Percentiles rank a stretch among this genome's conserved stretches.
These are phyloP conservation scores for Gracilaria domingensis DNA, from an alignment of 23 red algal genomes.

Conservation along the genomic window DNA sequence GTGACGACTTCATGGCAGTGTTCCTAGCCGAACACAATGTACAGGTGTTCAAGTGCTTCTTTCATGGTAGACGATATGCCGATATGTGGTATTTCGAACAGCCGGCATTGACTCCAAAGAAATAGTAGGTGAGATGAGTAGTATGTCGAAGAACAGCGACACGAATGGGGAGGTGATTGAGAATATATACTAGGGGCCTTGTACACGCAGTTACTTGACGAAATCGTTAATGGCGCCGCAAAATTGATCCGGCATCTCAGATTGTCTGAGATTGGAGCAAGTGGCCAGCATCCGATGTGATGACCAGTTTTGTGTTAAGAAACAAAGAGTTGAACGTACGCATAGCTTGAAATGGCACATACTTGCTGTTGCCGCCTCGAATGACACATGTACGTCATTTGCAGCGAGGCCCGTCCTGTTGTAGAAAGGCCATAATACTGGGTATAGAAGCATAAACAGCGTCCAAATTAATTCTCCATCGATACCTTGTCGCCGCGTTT, in stretches of 20 bases:
- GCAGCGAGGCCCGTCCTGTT: conserved; percentile 21
- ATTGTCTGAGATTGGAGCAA: conserved; percentile 90
- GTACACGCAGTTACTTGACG: conserved; percentile 27
- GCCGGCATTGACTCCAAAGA: conserved; percentile 46
- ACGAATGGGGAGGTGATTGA: not conserved
- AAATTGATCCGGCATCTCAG: conserved; percentile 88
- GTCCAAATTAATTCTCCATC: conserved; percentile 31
- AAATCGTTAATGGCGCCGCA: conserved; percentile 82
- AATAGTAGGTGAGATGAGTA: not conserved
- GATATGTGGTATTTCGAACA: conserved; percentile 83
- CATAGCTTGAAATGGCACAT: conserved; percentile 77
- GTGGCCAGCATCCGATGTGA: conserved; percentile 78
- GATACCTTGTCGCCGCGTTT: not conserved
- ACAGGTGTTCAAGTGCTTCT: conserved; percentile 60
- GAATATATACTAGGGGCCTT: not conserved
- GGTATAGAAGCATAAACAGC: conserved; percentile 28
- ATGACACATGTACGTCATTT: conserved; percentile 76
- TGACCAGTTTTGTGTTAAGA: conserved; percentile 75
- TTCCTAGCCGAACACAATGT: conserved; percentile 66
- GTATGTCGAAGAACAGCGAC: not conserved
- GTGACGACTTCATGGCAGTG: conserved; percentile 38
- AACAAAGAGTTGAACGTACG: conserved; percentile 67
- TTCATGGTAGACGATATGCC: conserved; percentile 49
- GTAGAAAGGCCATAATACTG: conserved; percentile 45
- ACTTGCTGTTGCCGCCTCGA: conserved; percentile 77